Evolutionary conservation across 495 filamentous ascomycete genomes (phyloP), one percentile per base, ranked within the genome.

Genomic region (Aspergillus panamensis): DNA sequence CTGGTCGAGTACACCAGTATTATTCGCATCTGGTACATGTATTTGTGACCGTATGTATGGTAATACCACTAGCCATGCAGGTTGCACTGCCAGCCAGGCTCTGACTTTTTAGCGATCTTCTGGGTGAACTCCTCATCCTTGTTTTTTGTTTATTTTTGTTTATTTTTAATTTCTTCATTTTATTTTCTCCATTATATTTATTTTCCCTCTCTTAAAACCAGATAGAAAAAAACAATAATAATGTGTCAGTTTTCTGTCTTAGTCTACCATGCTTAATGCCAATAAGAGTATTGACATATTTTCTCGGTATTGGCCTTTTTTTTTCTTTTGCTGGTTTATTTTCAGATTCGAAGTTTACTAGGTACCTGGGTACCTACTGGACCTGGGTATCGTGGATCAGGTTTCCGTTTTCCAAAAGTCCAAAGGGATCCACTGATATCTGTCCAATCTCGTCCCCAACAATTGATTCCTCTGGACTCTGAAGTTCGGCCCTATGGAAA

Each of bases 61-160:
- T 30, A 53, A 47, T 59, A 45, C 48, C 55, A 33, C 55, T 59
- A 52, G 19, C 37, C 48, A 35, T 59, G 56, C 48, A 44, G 48
- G 40, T 43, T 58, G 60, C 55, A 58, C 51, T 55, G 56, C 56
- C 55, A 20, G 58, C 53, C 58, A 33, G 53, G 29, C 43, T 55
- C 56, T 57, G 32, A 42, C 19, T 17, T 48, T 14, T 58, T 45
- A 51, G 52, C 31, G 58, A 60, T 55, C 58, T 19, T 55, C 58
- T 55, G 19, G 19, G 30, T 37, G 50, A 30, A 8, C 29, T 33
- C 16, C 35, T 35, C 35, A 10, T 45, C 19, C 20, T 49, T 17
- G 19, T 49, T 31, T 14, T 12, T 53, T 48, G 0, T 48, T 40
- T 47, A 31, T 39, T 21, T 16, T 51, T 58, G 0, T 37, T 58